phyloP scores from a whole-genome alignment of 2,329 filamentous ascomycete genomes.

The Lasiodiplodia sp. region DNA sequence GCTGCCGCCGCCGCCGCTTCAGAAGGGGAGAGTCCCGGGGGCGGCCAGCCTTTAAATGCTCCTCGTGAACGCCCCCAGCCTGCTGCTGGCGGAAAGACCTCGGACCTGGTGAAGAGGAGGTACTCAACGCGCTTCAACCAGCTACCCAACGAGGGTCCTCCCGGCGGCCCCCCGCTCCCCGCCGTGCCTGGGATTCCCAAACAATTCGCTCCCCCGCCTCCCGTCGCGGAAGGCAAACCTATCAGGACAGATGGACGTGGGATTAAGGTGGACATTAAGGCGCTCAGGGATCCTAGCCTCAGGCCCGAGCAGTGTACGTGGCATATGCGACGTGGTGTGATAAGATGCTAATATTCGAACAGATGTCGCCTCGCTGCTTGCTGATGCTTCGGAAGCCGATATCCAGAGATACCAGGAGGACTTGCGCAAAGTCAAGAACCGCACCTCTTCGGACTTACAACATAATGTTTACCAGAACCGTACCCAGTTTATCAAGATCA shows the following conservation, averaged over 20 bases:
- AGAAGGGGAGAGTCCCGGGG: conserved; percentile 31
- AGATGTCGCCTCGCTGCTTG: conserved; percentile 74
- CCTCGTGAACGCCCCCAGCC: conserved; percentile 52
- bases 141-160: conserved; percentile 69
- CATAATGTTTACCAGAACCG: conserved; percentile 97
- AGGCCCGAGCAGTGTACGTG: conserved; percentile 77
- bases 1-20: neutral
- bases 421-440: conserved; percentile 76
- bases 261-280: conserved; percentile 76
- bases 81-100: conserved; percentile 59
- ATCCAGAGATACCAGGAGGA: conserved; percentile 82
- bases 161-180: conserved; percentile 71
- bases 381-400: conserved; percentile 86
- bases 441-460: conserved; percentile 84
- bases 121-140: conserved; percentile 94
- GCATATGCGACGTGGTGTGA: conserved; percentile 35
- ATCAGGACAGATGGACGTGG: conserved; percentile 61
- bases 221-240: conserved; percentile 53
- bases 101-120: conserved; percentile 88
- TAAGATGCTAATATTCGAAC: neutral
- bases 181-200: conserved; percentile 66
- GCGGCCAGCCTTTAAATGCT: conserved; percentile 35
- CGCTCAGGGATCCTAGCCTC: conserved; percentile 79
- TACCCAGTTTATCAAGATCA: conserved; percentile 98
- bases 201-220: conserved; percentile 63